Evolutionary conservation across 306 rosid species (phyloP), one percentile per base, ranked within the genome.

Genomic region (Gillenia trifoliata): DNA sequence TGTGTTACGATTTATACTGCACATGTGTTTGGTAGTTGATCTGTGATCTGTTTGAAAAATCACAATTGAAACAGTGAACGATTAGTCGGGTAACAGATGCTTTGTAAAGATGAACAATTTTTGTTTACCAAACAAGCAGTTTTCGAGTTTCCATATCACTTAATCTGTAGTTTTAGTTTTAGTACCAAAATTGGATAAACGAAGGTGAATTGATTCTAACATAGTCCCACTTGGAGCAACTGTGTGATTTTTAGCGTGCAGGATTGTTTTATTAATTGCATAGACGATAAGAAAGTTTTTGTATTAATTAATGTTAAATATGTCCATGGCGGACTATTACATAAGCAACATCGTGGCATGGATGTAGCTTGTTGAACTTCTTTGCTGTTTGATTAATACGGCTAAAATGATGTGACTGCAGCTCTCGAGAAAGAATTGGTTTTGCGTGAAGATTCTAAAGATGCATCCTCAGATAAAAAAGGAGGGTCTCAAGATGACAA

Each of bases 371-470:
- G 17, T 36, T 56, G 75, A 72, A 38, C 61, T 16, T 29, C n/a
- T 41, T 13, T 73, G n/a, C 68, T 26, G 59, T 72, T 60, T 60
- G 29, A 26, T 28, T 60, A 41, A 60, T 41, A 19, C 30, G 11
- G 2, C 57, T 59, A 28, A 28, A 11, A 29, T 43, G 25, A 61
- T 28, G 50, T 28, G 31, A 11, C 57, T 73, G 59, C 68, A 73
- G 76, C 64, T 28, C 60, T 41, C 43, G 33, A 28, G 1, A 28
- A 60, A 50, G 10, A 56, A 65, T 50, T 71, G 67, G 17, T 70
- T 74, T 69, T 76, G 47, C 60, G 72, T 80, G 88, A 77, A 79
- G 83, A 83, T 75, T 78, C 79, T 41, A 63, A 73, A 50, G 63
- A 72, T 73, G 59, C 38, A 57, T 66, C 75, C 41, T 64, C 64